Percentiles rank a stretch among this genome's conserved stretches.
phyloP scores from a whole-genome alignment of 2,329 filamentous ascomycete genomes.

The Fusarium floridanum region DNA sequence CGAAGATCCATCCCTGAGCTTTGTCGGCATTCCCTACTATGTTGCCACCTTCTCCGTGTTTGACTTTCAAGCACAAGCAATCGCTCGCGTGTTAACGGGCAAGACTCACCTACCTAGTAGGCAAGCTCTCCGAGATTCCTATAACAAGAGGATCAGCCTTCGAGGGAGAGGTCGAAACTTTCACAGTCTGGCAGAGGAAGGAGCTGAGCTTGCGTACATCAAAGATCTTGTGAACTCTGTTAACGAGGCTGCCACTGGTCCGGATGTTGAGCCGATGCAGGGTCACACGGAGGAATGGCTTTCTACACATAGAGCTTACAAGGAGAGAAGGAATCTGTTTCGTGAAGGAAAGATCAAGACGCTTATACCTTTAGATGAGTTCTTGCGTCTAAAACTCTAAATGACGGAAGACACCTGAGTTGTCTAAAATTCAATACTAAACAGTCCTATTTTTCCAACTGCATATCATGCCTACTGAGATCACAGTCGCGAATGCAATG shows the following conservation, averaged over 20 bases:
- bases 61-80: slow-evolving; percentile 75
- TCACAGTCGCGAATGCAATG: too few species aligned
- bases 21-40: slow-evolving; percentile 75
- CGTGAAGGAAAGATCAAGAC: background rate
- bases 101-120: slow-evolving; percentile 48
- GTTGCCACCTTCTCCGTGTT: slow-evolving; percentile 77
- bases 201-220: slow-evolving; percentile 38
- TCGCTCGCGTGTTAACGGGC: slow-evolving; percentile 69
- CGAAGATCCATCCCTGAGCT: slow-evolving; percentile 71
- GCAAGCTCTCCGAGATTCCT: slow-evolving; percentile 35
- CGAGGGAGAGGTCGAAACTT: slow-evolving; percentile 36
- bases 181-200: slow-evolving; percentile 38
- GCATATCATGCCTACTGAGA: too few species aligned
- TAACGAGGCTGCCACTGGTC: slow-evolving; percentile 13
- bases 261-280: slow-evolving; percentile 15
- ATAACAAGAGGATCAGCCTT: slow-evolving; percentile 19
- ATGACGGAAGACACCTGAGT: too few species aligned
- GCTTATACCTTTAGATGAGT: background rate
- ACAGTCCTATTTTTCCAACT: background rate
- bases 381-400: background rate
- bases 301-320: background rate
- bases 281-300: slow-evolving; percentile 27
- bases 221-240: slow-evolving; percentile 34
- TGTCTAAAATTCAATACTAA: background rate
- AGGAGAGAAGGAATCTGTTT: background rate